Percentiles rank a stretch among this genome's conserved stretches.
Conservation (phyloP, 2,329 filamentous ascomycete species). For the Colletotrichum sojae region DNA sequence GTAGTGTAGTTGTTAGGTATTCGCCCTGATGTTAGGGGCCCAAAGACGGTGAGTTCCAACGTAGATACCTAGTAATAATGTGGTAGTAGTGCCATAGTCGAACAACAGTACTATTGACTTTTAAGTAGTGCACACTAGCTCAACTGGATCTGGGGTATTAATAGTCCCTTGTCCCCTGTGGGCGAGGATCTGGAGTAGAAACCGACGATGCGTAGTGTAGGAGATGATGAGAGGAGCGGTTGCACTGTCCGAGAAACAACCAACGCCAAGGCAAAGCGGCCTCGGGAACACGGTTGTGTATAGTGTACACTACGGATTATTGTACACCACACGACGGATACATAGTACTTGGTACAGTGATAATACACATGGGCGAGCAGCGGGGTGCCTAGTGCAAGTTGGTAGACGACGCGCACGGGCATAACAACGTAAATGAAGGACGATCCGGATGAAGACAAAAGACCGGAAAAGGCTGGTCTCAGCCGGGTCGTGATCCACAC, state of each 20-base stretch:
- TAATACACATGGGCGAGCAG: too few relatives aligned
- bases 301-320: too few relatives aligned
- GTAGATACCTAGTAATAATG: too few relatives aligned
- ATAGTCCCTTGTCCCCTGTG: neutral
- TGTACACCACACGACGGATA: too few relatives aligned
- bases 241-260: conserved; percentile 17
- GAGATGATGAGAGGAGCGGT: conserved; percentile 13
- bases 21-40: too few relatives aligned
- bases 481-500: conserved; percentile 13
- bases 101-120: too few relatives aligned
- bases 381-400: neutral
- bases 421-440: neutral
- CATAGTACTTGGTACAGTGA: too few relatives aligned
- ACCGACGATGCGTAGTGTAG: neutral
- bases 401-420: neutral
- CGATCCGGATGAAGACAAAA: conserved; percentile 7
- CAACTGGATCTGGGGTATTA: conserved; percentile 15
- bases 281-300: neutral
- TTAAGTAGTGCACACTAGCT: neutral
- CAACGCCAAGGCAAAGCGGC: conserved; percentile 21
- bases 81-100: too few relatives aligned
- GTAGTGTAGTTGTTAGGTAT: too few relatives aligned
- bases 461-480: conserved; percentile 19
- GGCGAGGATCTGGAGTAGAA: neutral
- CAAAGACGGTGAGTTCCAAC: too few relatives aligned